Base-by-base conservation (phyloP, 1,139 yeast genomes). In the Yamadazyma blattariae region DNA sequence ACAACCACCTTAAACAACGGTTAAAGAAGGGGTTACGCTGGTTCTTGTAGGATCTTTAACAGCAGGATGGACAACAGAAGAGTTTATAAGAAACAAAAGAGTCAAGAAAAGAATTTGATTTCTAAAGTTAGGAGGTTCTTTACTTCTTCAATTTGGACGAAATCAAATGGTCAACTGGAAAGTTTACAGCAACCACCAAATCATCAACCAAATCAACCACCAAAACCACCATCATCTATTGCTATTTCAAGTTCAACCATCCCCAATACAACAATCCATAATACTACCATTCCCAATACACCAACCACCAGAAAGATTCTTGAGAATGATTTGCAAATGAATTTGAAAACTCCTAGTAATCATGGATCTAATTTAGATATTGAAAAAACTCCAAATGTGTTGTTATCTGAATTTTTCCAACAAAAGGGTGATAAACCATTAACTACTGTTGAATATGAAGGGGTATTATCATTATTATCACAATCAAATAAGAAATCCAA, bases 391-490 rank as follows among this genome's bases (percentile, higher is more conserved):
- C 51, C 65, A 7, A 83, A 81, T 54, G 79, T 75, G 35, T 71
- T 77, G 20, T 64, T 89, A 38, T 82, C 90, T 6, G 77, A 72
- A 27, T 89, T 89, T 52, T 89, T 89, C 57, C 71, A 72, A 24
- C 67, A 65, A 26, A 88, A 86, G 52, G 96, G 96, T n/a, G 77
- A 80, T 40, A 62, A 63, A 13, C 90, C 94, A 8, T 64, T 89
- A 40, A 71, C 81, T 9, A 89, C 82, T 13, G 68, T 88, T 32
- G 97, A 90, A 56, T 74, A 82, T 45, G 95, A 83, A 52, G 96
- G 96, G 4, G 95, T 89, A 0, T 59, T 85, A 51, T 76, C 95
- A 71, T 54, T 74, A 55, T 41, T 67, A 34, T 54, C 67, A 25
- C 51, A 54, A 44, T 45, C 47, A 7, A 41, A 42, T 16, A 35